Conservation (phyloP, 1,139 yeast genomes). For the Magnusiomyces clavatus region DNA sequence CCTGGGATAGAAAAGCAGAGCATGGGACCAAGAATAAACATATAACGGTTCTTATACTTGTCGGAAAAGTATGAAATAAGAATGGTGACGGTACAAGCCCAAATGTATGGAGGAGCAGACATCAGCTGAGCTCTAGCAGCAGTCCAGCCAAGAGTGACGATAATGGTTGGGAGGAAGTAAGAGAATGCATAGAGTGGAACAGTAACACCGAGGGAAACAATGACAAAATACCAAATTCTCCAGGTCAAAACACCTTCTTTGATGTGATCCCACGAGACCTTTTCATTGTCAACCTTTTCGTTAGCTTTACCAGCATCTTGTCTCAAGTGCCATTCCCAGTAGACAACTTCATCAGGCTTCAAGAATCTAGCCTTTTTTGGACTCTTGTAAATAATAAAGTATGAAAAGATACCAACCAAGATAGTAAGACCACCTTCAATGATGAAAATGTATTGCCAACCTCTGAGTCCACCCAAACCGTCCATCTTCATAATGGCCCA, state of each 20-base stretch:
- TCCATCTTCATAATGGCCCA: conserved; percentile 33
- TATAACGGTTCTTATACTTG: conserved; percentile 19
- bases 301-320: conserved; percentile 13
- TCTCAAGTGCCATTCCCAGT: conserved; percentile 12
- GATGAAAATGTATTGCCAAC: conserved; percentile 35
- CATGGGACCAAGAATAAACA: conserved; percentile 31
- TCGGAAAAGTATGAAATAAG: conserved; percentile 7
- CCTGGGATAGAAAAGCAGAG: conserved; percentile 6
- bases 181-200: conserved; percentile 19
- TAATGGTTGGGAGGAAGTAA: conserved; percentile 31
- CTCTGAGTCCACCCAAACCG: conserved; percentile 30
- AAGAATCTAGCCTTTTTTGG: conserved; percentile 7
- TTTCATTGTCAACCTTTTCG: conserved; percentile 7
- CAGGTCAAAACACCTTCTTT: conserved; percentile 14
- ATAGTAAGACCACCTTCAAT: conserved; percentile 33
- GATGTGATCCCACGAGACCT: conserved; percentile 9
- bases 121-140: conserved; percentile 29
- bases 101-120: conserved; percentile 16
- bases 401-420: conserved; percentile 37
- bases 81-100: conserved; percentile 10
- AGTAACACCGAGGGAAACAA: conserved; percentile 13
- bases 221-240: conserved; percentile 16
- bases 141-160: conserved; percentile 29
- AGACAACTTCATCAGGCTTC: conserved; percentile 7
- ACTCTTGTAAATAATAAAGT: conserved; percentile 8